Base-by-base conservation (phyloP, 2,329 filamentous ascomycete genomes). In the Zelopaecilomyces penicillatus region DNA sequence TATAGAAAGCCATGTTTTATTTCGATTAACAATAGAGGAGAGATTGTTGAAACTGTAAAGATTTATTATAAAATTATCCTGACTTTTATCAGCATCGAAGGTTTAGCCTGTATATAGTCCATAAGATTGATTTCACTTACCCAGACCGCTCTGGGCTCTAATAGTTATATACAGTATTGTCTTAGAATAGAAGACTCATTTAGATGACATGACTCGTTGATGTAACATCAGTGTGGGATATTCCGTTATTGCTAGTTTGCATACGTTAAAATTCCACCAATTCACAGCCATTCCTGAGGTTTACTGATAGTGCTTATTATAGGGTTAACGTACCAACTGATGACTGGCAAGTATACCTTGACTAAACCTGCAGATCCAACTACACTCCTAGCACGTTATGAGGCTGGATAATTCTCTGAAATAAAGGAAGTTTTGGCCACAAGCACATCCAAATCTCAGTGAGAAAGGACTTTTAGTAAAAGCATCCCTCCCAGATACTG, bases 311-410 rank as follows among this genome's bases (percentile, higher is more conserved):
- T 28, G 19, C 7, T 4, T 6, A 8, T 6, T 33, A 5, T 36
- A 57, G 54, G 54, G 2, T 43, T 60, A 6, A 57, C 46, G 5
- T 55, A 51, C 2, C 56, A 61, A 45, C 33, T 61, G 2, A 41
- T 60, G 5, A 52, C 55, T 9, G 50, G 52, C 3, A 51, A 50
- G 8, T 61, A 57, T 33, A 11, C 39, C 3, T 37, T 58, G 0
- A 57, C 57, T 1, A 32, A 46, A 11, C 30, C 54, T 1, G 41
- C 10, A 10, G 39, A 54, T 12, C 44, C 46, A 26, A 39, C 36
- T 0, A 54, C 44, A 5, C 49, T 42, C 3, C 51, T 61, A 3
- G 55, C 57, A 5, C 42, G 38, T 32, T 50, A 57, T 31, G 56
- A 60, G 38, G 30, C 38, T 0, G 51, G 54, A 0, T 8, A 60